Evolutionary conservation across 495 filamentous ascomycete genomes (phyloP).

Genomic region (Annulohypoxylon bovei): DNA sequence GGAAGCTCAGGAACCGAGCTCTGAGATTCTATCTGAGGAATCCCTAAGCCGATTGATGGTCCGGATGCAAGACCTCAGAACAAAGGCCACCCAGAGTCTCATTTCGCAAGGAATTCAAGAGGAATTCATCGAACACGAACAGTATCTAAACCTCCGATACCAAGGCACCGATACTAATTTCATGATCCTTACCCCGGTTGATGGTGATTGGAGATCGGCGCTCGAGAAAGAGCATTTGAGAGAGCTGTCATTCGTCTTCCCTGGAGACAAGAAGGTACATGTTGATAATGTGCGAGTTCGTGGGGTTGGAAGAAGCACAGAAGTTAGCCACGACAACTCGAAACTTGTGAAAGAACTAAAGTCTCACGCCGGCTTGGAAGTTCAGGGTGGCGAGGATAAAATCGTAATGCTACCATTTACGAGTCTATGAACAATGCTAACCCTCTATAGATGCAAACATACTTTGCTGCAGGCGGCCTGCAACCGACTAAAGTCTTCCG

Average conservation of each 20-base stretch:
- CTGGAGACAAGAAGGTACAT: slow-evolving; percentile 53
- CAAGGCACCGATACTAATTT: slow-evolving; percentile 87
- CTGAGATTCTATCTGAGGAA: slow-evolving; percentile 68
- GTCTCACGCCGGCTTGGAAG: slow-evolving; percentile 52
- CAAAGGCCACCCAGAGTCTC: slow-evolving; percentile 67
- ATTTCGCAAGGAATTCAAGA: slow-evolving; percentile 78
- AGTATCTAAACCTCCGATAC: slow-evolving; percentile 90
- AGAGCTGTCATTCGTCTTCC: slow-evolving; percentile 73
- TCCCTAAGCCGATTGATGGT: slow-evolving; percentile 68
- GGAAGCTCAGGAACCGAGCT: slow-evolving; percentile 87
- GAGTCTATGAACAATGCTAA: slow-evolving; percentile 49
- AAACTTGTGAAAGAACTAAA: slow-evolving; percentile 71
- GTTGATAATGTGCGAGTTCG: slow-evolving; percentile 91
- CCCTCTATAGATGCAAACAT: slow-evolving; percentile 58
- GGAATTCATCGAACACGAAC: slow-evolving; percentile 70
- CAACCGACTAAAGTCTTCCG: slow-evolving; percentile 77
- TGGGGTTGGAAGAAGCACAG: slow-evolving; percentile 84
- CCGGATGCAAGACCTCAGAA: slow-evolving; percentile 71
- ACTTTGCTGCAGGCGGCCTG: slow-evolving; percentile 71
- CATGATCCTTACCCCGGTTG: slow-evolving; percentile 75
- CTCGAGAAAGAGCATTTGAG: slow-evolving; percentile 73
- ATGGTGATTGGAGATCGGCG: slow-evolving; percentile 73
- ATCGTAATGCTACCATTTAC: slow-evolving; percentile 67
- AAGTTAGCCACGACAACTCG: slow-evolving; percentile 41
- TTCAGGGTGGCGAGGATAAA: slow-evolving; percentile 66